Evolutionary conservation across 2,329 filamentous ascomycete genomes (phyloP).

Genomic region (Pseudocercospora cruenta): DNA sequence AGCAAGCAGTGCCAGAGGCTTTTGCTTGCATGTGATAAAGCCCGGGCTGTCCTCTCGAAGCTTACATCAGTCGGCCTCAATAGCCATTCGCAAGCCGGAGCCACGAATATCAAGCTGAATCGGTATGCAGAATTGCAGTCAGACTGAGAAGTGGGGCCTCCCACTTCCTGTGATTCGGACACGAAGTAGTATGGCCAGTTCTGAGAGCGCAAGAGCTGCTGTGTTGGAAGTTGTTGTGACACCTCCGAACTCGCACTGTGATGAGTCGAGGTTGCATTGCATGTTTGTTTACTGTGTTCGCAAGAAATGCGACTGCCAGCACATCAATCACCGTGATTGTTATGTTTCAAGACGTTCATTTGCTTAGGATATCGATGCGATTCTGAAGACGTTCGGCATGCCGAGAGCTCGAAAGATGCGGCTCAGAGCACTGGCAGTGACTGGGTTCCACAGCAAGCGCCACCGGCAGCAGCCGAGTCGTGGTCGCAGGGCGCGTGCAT

Average conservation of each 20-base stretch:
- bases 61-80: not conserved
- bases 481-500: not conserved
- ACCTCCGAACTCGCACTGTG: not conserved
- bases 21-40: not conserved
- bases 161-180: not conserved
- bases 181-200: no score
- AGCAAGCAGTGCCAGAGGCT: no score
- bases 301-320: not conserved
- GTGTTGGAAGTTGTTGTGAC: not conserved
- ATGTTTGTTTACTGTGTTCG: not conserved
- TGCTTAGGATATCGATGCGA: not conserved
- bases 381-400: not conserved
- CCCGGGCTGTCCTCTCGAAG: not conserved
- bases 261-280: not conserved
- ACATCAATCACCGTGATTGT: not conserved
- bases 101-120: not conserved
- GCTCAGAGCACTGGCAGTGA: not conserved
- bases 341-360: not conserved
- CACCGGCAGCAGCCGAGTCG: not conserved
- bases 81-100: not conserved
- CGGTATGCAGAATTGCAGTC: not conserved
- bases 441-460: not conserved
- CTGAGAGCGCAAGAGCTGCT: not conserved
- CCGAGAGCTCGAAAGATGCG: not conserved
- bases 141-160: not conserved